Conservation (phyloP, 2,329 filamentous ascomycete species). For the Ceratocystis cubensis region DNA sequence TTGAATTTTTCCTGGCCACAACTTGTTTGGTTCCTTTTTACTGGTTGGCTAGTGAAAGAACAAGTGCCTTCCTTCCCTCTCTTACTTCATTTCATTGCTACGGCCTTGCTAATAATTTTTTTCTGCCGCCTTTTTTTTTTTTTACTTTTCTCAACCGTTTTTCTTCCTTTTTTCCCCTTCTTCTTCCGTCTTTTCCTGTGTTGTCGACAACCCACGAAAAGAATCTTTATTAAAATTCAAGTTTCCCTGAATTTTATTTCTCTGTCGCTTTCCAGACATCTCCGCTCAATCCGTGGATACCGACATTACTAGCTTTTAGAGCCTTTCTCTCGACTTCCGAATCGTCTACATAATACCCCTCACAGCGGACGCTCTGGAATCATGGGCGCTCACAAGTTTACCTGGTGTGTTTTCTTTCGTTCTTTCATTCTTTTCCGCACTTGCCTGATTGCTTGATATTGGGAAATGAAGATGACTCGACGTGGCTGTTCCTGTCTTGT, state of each 20-base stretch:
- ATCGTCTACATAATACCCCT: not conserved
- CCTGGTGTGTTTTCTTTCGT: conserved; percentile 16
- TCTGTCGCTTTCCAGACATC: not conserved
- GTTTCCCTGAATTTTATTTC: not conserved
- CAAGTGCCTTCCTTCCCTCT: not conserved
- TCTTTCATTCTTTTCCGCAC: not conserved
- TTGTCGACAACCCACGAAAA: not conserved
- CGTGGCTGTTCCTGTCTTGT: not conserved
- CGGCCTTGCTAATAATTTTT: conserved; percentile 11
- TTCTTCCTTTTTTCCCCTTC: conserved; percentile 1
- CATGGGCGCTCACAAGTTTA: conserved; percentile 20
- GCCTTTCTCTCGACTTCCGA: conserved; percentile 6
- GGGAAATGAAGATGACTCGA: not conserved
- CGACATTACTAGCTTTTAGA: not conserved
- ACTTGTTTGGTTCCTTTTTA: not conserved
- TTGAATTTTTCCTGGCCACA: conserved; percentile 10
- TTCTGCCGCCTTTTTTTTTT: conserved; percentile 6
- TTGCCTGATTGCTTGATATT: not conserved
- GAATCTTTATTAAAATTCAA: not conserved
- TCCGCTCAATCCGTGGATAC: not conserved
- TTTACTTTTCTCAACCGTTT: too few relatives aligned
- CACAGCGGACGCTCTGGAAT: conserved; percentile 17
- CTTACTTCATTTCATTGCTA: not conserved
- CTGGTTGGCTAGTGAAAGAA: conserved; percentile 13
- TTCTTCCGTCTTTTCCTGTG: not conserved